Evolutionary conservation across 208 protist species (phyloP), one percentile per base, ranked within the genome.

Genomic region (Leishmania mexicana): DNA sequence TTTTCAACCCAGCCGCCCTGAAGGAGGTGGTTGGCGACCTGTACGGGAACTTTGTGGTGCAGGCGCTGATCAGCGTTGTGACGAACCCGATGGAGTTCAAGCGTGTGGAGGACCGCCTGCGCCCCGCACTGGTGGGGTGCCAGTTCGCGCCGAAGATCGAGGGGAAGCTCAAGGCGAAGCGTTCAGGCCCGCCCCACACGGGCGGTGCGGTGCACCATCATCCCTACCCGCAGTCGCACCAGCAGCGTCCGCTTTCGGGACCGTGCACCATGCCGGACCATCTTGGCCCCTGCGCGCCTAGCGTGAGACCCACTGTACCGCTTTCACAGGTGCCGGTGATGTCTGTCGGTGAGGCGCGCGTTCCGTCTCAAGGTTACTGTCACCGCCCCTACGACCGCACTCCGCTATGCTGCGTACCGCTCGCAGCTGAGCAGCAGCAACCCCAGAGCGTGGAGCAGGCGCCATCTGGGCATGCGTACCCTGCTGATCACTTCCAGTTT

Each of bases 1-100:
- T 97, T 57, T 94, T 83, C 81, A 96, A 94, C 75, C 93, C 92
- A 3, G 90, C 90, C n/a, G 85, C 92, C 11, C 80, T 96, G 76
- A 85, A 92, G 79, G 89, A 95, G 84, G 74, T 96, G 74, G 89
- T 96, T 67, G 87, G 86, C 65, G 93, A 97, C 85, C 75, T 72
- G 60, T 98, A 89, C 80, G 95, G 95, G n/a, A 98, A 98, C 86
- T 98, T 96, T 81, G 95, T 97, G 8, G 84, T 97, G 71, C 95
- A 97, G 85, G 84, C 90, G 57, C 79, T 97, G 73, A 89, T 96
- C 54, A 88, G 90, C 57, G 88, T 85, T 38, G 86, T 76, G 51
- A 81, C 83, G 17, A 80, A 92, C 76, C 76, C 89, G 24, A 86
- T 77, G 75, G 93, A 97, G 80, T 35, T 94, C 47, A 93, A 93